Evolutionary conservation across 306 rosid species (phyloP), one percentile per base, ranked within the genome.

Genomic region (Dryas alaskensis): DNA sequence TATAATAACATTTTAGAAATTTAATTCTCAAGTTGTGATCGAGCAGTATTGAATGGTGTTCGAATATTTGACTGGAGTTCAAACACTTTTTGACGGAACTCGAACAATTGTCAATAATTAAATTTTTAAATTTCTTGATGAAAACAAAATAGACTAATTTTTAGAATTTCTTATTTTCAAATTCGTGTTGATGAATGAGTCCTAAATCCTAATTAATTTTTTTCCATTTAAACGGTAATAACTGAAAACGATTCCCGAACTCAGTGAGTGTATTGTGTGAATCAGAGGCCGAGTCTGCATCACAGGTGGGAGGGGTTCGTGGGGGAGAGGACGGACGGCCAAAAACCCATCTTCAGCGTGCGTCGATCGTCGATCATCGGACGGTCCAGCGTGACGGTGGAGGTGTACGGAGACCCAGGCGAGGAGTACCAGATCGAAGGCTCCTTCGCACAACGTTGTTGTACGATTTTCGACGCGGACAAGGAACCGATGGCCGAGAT

Each of bases 291-390:
- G 60, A 94, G 98, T 75, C 80, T 91, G 71, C 98, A 91, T 79
- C 91, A 91, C 27, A 83, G 98, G 62, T 94, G 98, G 98, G 98
- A 94, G 80, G 98, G 98, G 8, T 91, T 63, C 78, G 44, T 51
- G 19, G 98, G 98, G 53, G 98, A 94, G 80, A 86, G 95, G 79
- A 70, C 27, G 42, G 90, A 94, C 12, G 92, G 97, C 4, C 92
- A 85, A 59, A 91, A 87, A 45, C 89, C 98, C 17, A 48, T 88
- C 65, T 94, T 94, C 88, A 89, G 88, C 72, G 90, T 91, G 47
- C 84, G 85, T 73, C 79, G 98, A 39, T 91, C 98, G 1, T 89
- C 97, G 9, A 91, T 94, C 13, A 91, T 94, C 73, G 97, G 95
- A 76, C 87, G 95, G 84, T 83, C 98, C 6, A 82, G 68, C 62